Evolutionary conservation across 441 rosid genomes (phyloP).

Genomic region (Raphanus hybrid): DNA sequence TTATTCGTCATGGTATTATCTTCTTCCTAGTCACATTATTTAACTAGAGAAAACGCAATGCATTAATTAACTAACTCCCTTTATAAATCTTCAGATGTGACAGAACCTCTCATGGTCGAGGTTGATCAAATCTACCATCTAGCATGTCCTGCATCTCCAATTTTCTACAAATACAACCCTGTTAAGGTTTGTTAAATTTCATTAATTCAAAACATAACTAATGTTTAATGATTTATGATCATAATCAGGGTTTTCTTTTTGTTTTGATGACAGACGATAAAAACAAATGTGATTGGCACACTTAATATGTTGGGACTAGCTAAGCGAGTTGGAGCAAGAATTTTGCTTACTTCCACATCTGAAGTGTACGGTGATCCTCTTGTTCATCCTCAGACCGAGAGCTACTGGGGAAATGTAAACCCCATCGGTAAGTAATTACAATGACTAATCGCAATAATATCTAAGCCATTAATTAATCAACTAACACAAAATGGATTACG

Average conservation of each 20-base stretch:
- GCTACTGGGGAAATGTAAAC: slow-evolving; percentile 99
- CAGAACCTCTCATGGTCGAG: slow-evolving; percentile 86
- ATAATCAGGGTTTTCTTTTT: background rate
- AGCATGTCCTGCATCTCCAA: slow-evolving; percentile 98
- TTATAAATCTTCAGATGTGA: slow-evolving; percentile 59
- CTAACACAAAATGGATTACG: slow-evolving; percentile 11
- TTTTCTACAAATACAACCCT: slow-evolving; percentile 96
- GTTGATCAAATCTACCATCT: slow-evolving; percentile 97
- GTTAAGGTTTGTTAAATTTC: slow-evolving; percentile 44
- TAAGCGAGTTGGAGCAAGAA: slow-evolving; percentile 96
- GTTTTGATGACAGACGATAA: slow-evolving; percentile 67
- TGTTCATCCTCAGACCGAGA: slow-evolving; percentile 87
- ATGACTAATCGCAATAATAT: background rate
- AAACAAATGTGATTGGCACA: slow-evolving; percentile 95
- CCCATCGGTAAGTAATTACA: slow-evolving; percentile 74
- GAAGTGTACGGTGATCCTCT: slow-evolving; percentile 98
- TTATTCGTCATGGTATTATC: slow-evolving; percentile 86
- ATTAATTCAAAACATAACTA: background rate
- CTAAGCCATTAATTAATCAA: background rate
- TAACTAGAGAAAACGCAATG: too few relatives aligned
- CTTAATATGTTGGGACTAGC: slow-evolving; percentile 98
- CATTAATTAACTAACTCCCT: too few relatives aligned
- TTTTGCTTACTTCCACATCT: slow-evolving; percentile 95
- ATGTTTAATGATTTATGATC: slow-evolving; percentile 23
- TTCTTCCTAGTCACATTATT: too few relatives aligned